A percentile compares a stretch with the other conserved stretches of the same genome.
phyloP scores from a whole-genome alignment of 805 yeast species.

The Candida nemodendra region DNA sequence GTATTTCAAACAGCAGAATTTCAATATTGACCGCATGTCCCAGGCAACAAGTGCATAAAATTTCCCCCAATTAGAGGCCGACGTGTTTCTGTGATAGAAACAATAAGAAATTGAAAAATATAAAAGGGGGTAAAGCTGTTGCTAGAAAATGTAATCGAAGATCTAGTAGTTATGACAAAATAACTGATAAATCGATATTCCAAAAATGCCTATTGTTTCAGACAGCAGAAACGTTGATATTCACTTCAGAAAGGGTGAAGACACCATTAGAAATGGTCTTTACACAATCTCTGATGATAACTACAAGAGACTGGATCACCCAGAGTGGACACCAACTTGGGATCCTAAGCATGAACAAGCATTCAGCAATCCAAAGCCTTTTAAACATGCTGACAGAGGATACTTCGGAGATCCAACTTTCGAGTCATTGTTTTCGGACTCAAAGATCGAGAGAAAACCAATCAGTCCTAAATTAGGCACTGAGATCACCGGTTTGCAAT shows the following conservation, averaged over 20 bases:
- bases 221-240: conserved; percentile 30
- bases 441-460: conserved; percentile 33
- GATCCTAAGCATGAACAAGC: conserved; percentile 53
- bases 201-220: conserved; percentile 9
- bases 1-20: too few relatives aligned
- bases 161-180: background rate
- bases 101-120: too few relatives aligned
- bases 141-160: background rate
- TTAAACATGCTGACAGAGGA: conserved; percentile 65
- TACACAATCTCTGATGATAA: conserved; percentile 43
- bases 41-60: too few relatives aligned
- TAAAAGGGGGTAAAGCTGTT: background rate
- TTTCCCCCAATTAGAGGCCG: too few relatives aligned
- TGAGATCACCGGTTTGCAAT: conserved; percentile 59
- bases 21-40: too few relatives aligned
- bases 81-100: too few relatives aligned
- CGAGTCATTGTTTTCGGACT: conserved; percentile 42
- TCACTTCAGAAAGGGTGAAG: conserved; percentile 53
- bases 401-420: conserved; percentile 58
- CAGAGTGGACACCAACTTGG: conserved; percentile 69
- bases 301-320: conserved; percentile 38
- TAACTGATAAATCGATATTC: background rate
- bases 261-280: conserved; percentile 50
- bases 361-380: conserved; percentile 38
- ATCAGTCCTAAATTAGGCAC: conserved; percentile 72